phyloP scores from a whole-genome alignment of 768 basidiomycete species.

The Phaffia australis region DNA sequence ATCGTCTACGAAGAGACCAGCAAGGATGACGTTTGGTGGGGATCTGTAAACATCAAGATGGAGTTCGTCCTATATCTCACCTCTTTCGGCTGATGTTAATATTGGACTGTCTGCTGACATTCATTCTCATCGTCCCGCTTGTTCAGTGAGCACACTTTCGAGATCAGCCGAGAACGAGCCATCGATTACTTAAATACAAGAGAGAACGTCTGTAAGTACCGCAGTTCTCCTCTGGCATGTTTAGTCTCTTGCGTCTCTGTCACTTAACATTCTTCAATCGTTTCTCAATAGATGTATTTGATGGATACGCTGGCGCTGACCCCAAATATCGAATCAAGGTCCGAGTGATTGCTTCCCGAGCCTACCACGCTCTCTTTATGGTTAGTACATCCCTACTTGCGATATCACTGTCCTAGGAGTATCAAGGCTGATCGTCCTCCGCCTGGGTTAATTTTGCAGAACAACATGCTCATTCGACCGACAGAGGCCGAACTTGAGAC shows the following conservation, averaged over 20 bases:
- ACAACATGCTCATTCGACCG: constrained; percentile 99
- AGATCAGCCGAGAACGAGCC: constrained; percentile 96
- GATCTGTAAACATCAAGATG: constrained; percentile 98
- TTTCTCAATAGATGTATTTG: constrained; percentile 58
- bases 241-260: neutral
- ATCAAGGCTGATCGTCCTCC: neutral
- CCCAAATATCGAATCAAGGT: constrained; percentile 99
- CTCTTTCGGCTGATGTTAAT: neutral
- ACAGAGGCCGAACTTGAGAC: constrained; percentile 83
- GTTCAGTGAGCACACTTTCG: constrained; percentile 67
- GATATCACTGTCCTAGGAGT: neutral
- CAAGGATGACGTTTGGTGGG: constrained; percentile 99
- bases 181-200: constrained; percentile 98
- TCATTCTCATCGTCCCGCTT: neutral
- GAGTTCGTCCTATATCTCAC: constrained; percentile 42
- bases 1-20: constrained; percentile 95
- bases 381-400: constrained; percentile 43
- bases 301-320: constrained; percentile 93
- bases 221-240: neutral
- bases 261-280: neutral
- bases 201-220: constrained; percentile 60
- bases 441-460: constrained; percentile 42
- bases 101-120: neutral
- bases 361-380: constrained; percentile 98
- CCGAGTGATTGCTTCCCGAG: constrained; percentile 94